A percentile compares a stretch with the other conserved stretches of the same genome.
Evolutionary conservation across 2,329 filamentous ascomycete genomes (phyloP).

Genomic region (Celoporthe dispersa): DNA sequence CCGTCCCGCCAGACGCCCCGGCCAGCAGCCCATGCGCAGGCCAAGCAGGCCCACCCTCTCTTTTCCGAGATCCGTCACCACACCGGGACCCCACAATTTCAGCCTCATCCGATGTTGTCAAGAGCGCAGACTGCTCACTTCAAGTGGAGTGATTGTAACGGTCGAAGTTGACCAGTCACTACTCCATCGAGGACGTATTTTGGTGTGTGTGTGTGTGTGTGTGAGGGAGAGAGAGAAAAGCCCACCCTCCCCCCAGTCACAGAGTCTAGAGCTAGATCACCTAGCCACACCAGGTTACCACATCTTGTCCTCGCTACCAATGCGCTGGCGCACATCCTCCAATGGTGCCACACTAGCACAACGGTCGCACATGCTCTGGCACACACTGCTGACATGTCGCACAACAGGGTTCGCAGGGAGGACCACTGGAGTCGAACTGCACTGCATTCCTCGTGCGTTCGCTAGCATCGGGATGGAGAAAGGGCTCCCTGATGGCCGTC

Average conservation of each 20-base stretch:
- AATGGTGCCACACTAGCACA: conserved; percentile 14
- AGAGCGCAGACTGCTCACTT: conserved; percentile 8
- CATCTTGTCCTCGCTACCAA: background rate
- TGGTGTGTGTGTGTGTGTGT: too few species aligned
- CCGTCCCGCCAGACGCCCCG: conserved; percentile 12
- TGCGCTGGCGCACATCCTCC: background rate
- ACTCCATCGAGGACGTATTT: background rate
- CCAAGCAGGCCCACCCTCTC: conserved; percentile 17
- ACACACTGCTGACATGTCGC: conserved; percentile 38
- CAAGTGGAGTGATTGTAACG: conserved; percentile 14
- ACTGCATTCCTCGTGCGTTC: conserved; percentile 90
- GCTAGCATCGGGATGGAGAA: conserved; percentile 75
- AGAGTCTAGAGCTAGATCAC: background rate
- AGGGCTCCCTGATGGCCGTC: conserved; percentile 84
- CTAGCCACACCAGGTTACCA: background rate
- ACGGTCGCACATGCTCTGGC: background rate
- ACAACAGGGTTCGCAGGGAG: conserved; percentile 81
- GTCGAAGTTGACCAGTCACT: background rate
- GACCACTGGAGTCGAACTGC: conserved; percentile 86
- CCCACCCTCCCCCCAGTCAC: background rate
- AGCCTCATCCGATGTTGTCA: conserved; percentile 21
- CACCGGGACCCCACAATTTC: conserved; percentile 23
- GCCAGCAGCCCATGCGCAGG: conserved; percentile 18
- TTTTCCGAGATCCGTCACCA: conserved; percentile 23
- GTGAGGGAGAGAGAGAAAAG: background rate